Evolutionary conservation across 352 stramenopile species (phyloP).

Genomic region (Globisporangium polare): DNA sequence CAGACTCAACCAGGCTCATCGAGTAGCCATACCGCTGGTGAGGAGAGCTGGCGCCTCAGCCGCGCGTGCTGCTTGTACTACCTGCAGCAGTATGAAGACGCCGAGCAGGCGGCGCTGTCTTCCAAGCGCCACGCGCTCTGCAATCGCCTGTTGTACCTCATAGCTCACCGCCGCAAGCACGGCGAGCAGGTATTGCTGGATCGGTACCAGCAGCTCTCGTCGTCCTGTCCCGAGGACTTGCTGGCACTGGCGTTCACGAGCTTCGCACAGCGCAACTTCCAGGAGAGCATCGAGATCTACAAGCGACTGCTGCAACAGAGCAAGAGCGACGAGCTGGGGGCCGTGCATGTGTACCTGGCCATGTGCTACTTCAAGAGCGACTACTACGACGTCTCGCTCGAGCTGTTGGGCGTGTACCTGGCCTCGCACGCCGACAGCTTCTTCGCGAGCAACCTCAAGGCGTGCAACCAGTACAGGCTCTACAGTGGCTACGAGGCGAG

Average conservation of each 20-base stretch:
- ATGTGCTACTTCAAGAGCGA: constrained; percentile 74
- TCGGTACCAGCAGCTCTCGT: constrained; percentile 47
- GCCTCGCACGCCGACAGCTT: constrained; percentile 43
- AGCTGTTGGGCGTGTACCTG: constrained; percentile 59
- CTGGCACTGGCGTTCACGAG: constrained; percentile 41
- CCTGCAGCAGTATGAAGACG: constrained; percentile 37
- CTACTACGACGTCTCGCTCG: constrained; percentile 67
- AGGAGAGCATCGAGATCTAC: constrained; percentile 69
- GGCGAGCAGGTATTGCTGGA: constrained; percentile 84
- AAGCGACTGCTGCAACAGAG: constrained; percentile 40
- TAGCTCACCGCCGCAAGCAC: constrained; percentile 38
- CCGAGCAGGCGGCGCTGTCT: constrained; percentile 44
- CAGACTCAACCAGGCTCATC: neutral
- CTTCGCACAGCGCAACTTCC: constrained; percentile 51
- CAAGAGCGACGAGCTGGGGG: constrained; percentile 23
- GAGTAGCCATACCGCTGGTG: constrained; percentile 8
- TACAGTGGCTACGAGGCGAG: constrained; percentile 56
- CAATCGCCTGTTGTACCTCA: constrained; percentile 51
- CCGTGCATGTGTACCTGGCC: constrained; percentile 67
- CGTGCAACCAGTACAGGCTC: constrained; percentile 53
- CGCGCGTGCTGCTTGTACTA: constrained; percentile 57
- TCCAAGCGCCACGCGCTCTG: constrained; percentile 38
- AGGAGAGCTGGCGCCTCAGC: constrained; percentile 41
- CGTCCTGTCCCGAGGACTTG: constrained; percentile 28
- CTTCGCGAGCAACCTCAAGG: constrained; percentile 70